Evolutionary conservation across 202 grass and related monocot species (phyloP).

Genomic region (Hordeum pubiflorum): DNA sequence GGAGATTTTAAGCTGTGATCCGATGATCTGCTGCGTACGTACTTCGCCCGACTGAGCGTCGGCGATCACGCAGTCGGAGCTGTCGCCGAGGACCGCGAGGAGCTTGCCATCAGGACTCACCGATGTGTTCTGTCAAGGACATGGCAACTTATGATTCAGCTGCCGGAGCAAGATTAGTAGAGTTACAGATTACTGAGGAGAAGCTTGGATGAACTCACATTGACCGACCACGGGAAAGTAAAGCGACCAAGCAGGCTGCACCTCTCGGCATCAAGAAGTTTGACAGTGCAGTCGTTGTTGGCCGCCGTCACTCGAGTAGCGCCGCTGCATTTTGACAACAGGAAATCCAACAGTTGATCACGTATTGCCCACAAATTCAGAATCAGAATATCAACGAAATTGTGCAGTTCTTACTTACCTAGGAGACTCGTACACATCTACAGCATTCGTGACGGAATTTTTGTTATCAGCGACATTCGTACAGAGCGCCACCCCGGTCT

Average conservation of each 20-base stretch:
- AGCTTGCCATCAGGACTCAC: conserved; percentile 64
- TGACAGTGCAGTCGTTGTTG: conserved; percentile 53
- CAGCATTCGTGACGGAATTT: conserved; percentile 60
- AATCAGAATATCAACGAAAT: neutral
- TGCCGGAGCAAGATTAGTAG: neutral
- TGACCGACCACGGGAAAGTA: conserved; percentile 54
- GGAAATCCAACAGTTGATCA: neutral
- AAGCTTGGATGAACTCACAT: conserved; percentile 37
- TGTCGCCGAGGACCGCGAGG: conserved; percentile 67
- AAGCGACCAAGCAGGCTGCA: conserved; percentile 30
- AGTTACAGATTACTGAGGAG: neutral
- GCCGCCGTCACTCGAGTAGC: conserved; percentile 38
- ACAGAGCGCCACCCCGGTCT: conserved; percentile 55
- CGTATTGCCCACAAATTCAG: neutral
- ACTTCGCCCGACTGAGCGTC: conserved; percentile 81
- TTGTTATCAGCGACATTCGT: conserved; percentile 41
- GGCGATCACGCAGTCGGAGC: conserved; percentile 47
- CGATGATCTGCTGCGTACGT: conserved; percentile 14
- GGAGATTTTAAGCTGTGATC: neutral
- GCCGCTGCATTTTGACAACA: conserved; percentile 33
- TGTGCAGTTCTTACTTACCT: conserved; percentile 45
- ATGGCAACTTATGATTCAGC: neutral
- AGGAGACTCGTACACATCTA: conserved; percentile 44
- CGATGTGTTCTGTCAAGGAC: conserved; percentile 35
- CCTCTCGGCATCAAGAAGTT: conserved; percentile 39